Evolutionary conservation across 2,329 filamentous ascomycete species (phyloP).

Genomic region (Fusarium sp.): DNA sequence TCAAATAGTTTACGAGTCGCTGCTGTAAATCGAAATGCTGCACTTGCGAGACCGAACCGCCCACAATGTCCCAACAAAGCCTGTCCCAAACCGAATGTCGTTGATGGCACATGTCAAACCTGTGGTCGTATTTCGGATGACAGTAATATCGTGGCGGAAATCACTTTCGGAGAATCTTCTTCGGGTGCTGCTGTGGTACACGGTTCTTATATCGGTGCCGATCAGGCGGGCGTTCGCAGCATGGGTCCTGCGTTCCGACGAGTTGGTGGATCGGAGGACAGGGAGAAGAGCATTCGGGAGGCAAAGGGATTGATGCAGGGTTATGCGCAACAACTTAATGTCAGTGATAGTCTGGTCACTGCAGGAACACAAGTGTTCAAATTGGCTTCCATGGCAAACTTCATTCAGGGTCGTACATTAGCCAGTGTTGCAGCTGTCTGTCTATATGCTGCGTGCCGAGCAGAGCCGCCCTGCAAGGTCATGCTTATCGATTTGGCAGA

Average conservation of each 20-base stretch:
- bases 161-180: slow-evolving; percentile 89
- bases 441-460: slow-evolving; percentile 88
- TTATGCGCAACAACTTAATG: slow-evolving; percentile 68
- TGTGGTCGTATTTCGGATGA: slow-evolving; percentile 89
- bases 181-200: slow-evolving; percentile 90
- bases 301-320: slow-evolving; percentile 69
- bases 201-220: slow-evolving; percentile 86
- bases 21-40: slow-evolving; percentile 47
- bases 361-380: slow-evolving; percentile 80
- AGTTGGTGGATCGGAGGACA: slow-evolving; percentile 67
- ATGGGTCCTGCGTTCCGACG: slow-evolving; percentile 71
- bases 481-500: slow-evolving; percentile 98
- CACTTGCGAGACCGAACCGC: slow-evolving; percentile 51
- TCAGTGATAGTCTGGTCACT: slow-evolving; percentile 72
- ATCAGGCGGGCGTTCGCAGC: slow-evolving; percentile 81
- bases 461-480: slow-evolving; percentile 80
- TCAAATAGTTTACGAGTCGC: slow-evolving; percentile 44
- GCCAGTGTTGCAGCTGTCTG: slow-evolving; percentile 90
- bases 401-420: slow-evolving; percentile 86
- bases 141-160: slow-evolving; percentile 89
- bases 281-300: slow-evolving; percentile 70
- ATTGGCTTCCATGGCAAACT: slow-evolving; percentile 78
- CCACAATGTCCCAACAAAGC: slow-evolving; percentile 68
- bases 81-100: slow-evolving; percentile 70
- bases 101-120: slow-evolving; percentile 78